These are phyloP conservation scores for Astragalus membranaceus DNA, from an alignment of 306 rosid genomes.

Conservation along the genomic window DNA sequence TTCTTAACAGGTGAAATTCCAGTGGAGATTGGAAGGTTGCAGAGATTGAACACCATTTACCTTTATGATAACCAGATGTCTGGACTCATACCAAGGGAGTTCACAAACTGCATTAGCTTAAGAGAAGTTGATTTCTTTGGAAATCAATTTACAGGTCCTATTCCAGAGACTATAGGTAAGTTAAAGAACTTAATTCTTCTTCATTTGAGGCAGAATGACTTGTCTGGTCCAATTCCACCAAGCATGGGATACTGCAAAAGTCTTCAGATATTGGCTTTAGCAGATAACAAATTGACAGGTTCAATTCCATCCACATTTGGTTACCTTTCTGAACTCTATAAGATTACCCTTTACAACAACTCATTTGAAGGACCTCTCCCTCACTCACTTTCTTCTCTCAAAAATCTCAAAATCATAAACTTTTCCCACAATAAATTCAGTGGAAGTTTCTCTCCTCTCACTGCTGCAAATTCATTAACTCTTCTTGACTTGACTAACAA, in stretches of 20 bases:
- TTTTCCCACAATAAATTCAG: constrained; percentile 75
- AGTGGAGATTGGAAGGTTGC: constrained; percentile 68
- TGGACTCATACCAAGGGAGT: constrained; percentile 68
- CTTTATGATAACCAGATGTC: constrained; percentile 89
- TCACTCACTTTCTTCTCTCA: constrained; percentile 54
- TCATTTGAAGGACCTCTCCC: constrained; percentile 92
- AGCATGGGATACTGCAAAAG: constrained; percentile 83
- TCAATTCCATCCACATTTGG: constrained; percentile 75
- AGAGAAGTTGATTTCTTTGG: constrained; percentile 79
- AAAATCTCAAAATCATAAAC: constrained; percentile 70
- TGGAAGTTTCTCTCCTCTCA: constrained; percentile 71
- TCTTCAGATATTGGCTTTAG: constrained; percentile 76
- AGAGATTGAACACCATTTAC: constrained; percentile 48
- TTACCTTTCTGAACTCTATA: constrained; percentile 62
- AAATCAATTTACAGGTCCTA: constrained; percentile 68
- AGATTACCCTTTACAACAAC: constrained; percentile 86
- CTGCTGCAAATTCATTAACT: constrained; percentile 54
- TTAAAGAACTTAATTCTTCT: constrained; percentile 66
- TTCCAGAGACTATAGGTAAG: constrained; percentile 79
- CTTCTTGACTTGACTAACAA: constrained; percentile 84
- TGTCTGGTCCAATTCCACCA: constrained; percentile 82
- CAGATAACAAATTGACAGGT: constrained; percentile 87
- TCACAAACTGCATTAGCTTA: constrained; percentile 76
- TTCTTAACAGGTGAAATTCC: constrained; percentile 63
- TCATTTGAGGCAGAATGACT: constrained; percentile 85